Evolutionary conservation across 257 asterid genomes (phyloP), one percentile per base, ranked within the genome.

Genomic region (Nicotiana benthamiana): DNA sequence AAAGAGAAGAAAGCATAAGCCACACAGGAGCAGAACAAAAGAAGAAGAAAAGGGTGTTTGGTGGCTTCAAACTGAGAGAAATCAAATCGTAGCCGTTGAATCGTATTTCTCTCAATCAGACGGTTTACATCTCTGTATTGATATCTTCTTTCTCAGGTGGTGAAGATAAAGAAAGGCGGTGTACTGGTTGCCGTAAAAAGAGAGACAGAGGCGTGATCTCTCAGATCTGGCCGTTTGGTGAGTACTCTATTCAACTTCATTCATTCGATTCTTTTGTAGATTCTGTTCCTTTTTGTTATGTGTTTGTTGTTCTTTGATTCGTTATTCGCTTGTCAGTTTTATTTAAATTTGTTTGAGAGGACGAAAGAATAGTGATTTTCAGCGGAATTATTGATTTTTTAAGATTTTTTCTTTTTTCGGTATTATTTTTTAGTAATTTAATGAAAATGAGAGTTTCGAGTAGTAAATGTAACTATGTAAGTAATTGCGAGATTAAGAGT

Each of bases 151-250:
- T 8, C 52, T 61, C 16, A 80, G 60, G 82, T 77, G 86, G 77
- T 64, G 84, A 68, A 63, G 79, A 79, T 36, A 67, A 80, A 40
- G 48, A 67, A 80, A 67, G 66, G 74, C 36, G 78, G 83, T 80
- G 64, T 63, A 74, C 54, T 61, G 83, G 81, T 79, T 40, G 81
- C 70, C 54, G 22, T 66, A 66, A 62, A 72, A 32, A 32, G 27
- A 5, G 75, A 66, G 52, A 18, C 11, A 81, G 64, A 77, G 63
- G 59, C 51, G 74, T 72, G 82, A 80, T 89, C 89, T 77, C 75
- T 83, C 82, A 90, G 97, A 92, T 91, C 97, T 91, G 92, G 86
- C 83, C 80, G 80, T 87, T 89, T 43, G 93, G 97, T 94, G 86
- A 87, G 94, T 32, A 4, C 18, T 16, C 36, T 54, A 8, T 1